phyloP scores from a whole-genome alignment of 352 stramenopile genomes.

The Phytopythium sindhum region DNA sequence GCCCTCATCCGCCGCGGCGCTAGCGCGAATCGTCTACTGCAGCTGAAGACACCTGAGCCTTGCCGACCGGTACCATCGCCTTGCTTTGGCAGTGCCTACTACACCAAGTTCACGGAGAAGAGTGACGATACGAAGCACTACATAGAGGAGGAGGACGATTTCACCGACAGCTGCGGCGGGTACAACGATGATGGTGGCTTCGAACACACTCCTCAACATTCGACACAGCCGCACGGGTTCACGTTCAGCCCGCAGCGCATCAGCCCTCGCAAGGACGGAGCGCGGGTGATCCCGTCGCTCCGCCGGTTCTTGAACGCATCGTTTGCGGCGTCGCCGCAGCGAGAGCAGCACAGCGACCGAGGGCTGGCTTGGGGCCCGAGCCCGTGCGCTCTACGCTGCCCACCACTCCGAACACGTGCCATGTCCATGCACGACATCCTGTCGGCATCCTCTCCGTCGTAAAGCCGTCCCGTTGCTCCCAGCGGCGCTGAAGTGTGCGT shows the following conservation, averaged over 20 bases:
- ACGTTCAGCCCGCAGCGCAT: slow-evolving; percentile 42
- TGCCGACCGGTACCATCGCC: slow-evolving; percentile 2
- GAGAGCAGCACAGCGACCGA: not conserved
- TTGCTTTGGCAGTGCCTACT: not conserved
- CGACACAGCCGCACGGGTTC: slow-evolving; percentile 27
- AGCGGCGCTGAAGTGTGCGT: not conserved
- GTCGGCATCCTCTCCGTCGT: slow-evolving; percentile 18
- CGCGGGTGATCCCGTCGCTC: slow-evolving; percentile 42
- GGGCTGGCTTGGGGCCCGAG: not conserved
- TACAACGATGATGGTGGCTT: slow-evolving; percentile 18
- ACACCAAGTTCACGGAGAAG: not conserved
- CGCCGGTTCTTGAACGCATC: slow-evolving; percentile 63
- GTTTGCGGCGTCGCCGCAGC: slow-evolving; percentile 61
- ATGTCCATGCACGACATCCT: slow-evolving; percentile 55
- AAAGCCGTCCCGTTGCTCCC: slow-evolving; percentile 2
- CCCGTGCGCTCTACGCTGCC: not conserved
- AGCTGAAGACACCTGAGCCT: slow-evolving; percentile 42
- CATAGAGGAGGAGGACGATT: not conserved
- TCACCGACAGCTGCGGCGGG: slow-evolving; percentile 10
- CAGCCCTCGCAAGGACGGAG: slow-evolving; percentile 31
- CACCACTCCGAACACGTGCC: slow-evolving; percentile 13
- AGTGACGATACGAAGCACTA: not conserved
- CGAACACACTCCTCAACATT: slow-evolving; percentile 19
- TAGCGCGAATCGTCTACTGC: slow-evolving; percentile 67
- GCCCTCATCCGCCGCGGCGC: slow-evolving; percentile 51